Conservation (phyloP, 2,329 filamentous ascomycete genomes). For the Chrysoporthe puriensis region DNA sequence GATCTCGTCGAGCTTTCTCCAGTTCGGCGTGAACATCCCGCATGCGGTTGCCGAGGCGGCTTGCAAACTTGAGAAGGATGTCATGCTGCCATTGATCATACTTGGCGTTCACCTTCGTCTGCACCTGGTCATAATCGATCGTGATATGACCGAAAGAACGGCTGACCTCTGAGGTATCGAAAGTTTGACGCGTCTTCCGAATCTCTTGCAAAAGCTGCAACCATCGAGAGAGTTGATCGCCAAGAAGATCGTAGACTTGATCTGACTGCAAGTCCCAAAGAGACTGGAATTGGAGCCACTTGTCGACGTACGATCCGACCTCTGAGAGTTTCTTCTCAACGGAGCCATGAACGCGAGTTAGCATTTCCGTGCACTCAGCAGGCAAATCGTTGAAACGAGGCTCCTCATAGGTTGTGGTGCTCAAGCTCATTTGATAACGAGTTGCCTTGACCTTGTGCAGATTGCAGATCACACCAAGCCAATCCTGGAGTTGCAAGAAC, state of each 20-base stretch:
- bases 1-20: slow-evolving; percentile 83
- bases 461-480: slow-evolving; percentile 91
- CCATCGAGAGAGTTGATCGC: slow-evolving; percentile 91
- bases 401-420: slow-evolving; percentile 67
- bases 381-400: slow-evolving; percentile 83
- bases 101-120: slow-evolving; percentile 97
- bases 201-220: slow-evolving; percentile 96
- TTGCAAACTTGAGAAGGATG: slow-evolving; percentile 90
- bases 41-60: slow-evolving; percentile 86
- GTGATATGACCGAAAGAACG: slow-evolving; percentile 91
- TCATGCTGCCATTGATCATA: slow-evolving; percentile 99
- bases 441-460: slow-evolving; percentile 93
- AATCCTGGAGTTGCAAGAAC: slow-evolving; percentile 89
- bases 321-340: slow-evolving; percentile 82
- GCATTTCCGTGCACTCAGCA: slow-evolving; percentile 76
- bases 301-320: slow-evolving; percentile 87
- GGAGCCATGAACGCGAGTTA: slow-evolving; percentile 79
- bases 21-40: slow-evolving; percentile 91
- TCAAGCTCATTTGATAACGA: slow-evolving; percentile 87
- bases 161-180: slow-evolving; percentile 94
- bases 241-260: slow-evolving; percentile 89
- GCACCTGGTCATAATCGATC: slow-evolving; percentile 98
- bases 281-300: slow-evolving; percentile 98
- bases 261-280: slow-evolving; percentile 97
- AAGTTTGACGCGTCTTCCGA: slow-evolving; percentile 90